phyloP scores from a whole-genome alignment of 139 green algal genomes.

The Chlorella sp. region DNA sequence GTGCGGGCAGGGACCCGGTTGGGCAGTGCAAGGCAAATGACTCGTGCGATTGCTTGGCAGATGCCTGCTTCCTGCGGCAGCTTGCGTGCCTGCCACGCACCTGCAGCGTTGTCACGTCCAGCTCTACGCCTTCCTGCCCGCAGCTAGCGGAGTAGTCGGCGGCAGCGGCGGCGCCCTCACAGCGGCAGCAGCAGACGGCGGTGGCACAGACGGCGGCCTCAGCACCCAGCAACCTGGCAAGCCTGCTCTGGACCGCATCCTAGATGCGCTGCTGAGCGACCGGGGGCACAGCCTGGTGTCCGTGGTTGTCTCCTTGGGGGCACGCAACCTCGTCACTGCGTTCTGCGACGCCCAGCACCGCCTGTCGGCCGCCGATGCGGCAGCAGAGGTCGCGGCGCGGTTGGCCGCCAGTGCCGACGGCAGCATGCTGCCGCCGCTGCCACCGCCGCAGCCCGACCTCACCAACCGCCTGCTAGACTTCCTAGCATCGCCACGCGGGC shows the following conservation, averaged over 20 bases:
- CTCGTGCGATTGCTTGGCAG: neutral
- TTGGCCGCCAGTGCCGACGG: neutral
- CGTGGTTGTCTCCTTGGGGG: slow-evolving; percentile 55
- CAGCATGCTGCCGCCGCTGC: neutral
- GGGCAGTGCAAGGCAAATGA: no score
- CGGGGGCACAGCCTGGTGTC: slow-evolving; percentile 52
- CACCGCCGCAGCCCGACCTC: slow-evolving; percentile 8
- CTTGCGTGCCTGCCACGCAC: neutral
- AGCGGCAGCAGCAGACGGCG: neutral
- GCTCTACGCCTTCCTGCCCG: neutral
- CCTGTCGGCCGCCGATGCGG: neutral
- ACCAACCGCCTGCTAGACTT: slow-evolving; percentile 40
- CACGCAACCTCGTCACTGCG: slow-evolving; percentile 37
- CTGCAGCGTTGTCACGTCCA: neutral
- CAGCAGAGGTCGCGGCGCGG: neutral
- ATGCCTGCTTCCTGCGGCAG: neutral
- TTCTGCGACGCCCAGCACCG: slow-evolving; percentile 39
- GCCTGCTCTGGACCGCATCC: slow-evolving; percentile 34
- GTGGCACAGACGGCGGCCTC: neutral
- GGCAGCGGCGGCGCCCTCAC: no score
- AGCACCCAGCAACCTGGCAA: neutral
- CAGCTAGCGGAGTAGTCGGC: neutral
- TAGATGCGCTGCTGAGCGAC: slow-evolving; percentile 52
- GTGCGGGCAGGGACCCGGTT: no score
- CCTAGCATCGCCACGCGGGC: slow-evolving; percentile 8